Evolutionary conservation across 2,329 filamentous ascomycete species (phyloP).

Genomic region (Ophioceras dolichostomum): DNA sequence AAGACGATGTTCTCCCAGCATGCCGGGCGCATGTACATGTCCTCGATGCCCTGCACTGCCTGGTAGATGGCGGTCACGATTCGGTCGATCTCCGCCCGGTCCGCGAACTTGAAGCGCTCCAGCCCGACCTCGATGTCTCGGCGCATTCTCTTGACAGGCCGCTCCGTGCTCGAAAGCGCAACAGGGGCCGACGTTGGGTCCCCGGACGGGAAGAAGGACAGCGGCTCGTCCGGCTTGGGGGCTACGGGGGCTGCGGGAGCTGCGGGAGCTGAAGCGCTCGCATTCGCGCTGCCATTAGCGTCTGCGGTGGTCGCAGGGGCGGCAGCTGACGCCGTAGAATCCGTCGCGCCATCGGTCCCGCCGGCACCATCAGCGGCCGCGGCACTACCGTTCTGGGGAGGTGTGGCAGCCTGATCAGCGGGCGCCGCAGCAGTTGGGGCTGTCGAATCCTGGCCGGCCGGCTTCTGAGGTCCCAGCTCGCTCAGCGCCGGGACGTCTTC

Average conservation of each 20-base stretch:
- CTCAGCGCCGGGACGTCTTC: constrained; percentile 29
- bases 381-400: constrained; percentile 1
- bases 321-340: too few relatives aligned
- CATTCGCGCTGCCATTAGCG: constrained; percentile 2
- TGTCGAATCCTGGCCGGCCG: neutral
- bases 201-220: constrained; percentile 9
- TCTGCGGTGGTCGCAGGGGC: constrained; percentile 2
- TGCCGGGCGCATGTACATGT: constrained; percentile 70
- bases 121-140: constrained; percentile 64
- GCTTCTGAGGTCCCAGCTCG: neutral
- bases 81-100: constrained; percentile 63
- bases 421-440: neutral
- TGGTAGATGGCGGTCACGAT: constrained; percentile 78
- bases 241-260: constrained; percentile 2
- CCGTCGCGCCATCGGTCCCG: constrained; percentile 1
- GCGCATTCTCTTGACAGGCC: constrained; percentile 25
- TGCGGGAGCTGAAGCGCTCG: neutral
- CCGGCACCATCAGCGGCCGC: constrained; percentile 5
- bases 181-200: constrained; percentile 8
- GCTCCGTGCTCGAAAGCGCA: constrained; percentile 7
- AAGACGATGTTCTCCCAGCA: constrained; percentile 91
- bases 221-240: constrained; percentile 1
- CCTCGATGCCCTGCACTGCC: constrained; percentile 70
- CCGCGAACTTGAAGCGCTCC: constrained; percentile 60
- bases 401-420: neutral